Base-by-base conservation (phyloP, 768 basidiomycete genomes). In the Multifurca ochricompacta region DNA sequence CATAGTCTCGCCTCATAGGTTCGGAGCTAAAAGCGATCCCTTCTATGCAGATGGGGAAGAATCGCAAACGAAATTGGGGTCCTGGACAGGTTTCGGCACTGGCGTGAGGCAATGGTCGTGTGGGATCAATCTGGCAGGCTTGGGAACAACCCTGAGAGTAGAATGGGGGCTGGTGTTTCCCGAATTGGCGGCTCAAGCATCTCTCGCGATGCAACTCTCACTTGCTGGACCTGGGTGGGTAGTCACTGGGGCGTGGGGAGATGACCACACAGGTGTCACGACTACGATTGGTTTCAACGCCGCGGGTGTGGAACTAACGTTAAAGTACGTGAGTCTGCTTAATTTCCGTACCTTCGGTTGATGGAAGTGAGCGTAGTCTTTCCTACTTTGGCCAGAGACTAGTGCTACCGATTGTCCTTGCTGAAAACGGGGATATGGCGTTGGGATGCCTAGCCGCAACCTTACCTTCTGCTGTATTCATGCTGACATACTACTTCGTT, bases 311-410 rank as follows among this genome's bases (percentile, higher is more conserved):
- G 66, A 76, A 28, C 65, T 83, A 55, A 73, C 70, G 64, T 59
- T 86, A 48, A 78, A 80, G 85, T 85, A 62, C 65, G 78, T 75
- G 32, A 51, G 51, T 51, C 54, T 40, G 56, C 54, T 58, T 47
- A 51, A 23, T 53, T 40, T 58, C 54, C 54, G 48, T 28, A 19
- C 48, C 49, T 31, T 58, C 37, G 37, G 52, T 56, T 51, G 65
- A 56, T 61, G 59, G 54, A 48, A 18, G 28, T 48, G 40, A 21
- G 32, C 48, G 25, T 58, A 86, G 85, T 54, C 63, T 79, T 43
- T 66, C 71, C 31, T 80, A 83, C 64, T 66, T 80, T 48, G 77
- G 80, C 57, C 83, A 85, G 64, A 72, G 72, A 57, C 67, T 84
- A 53, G 67, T 73, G 13, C 48, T 85, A 10, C 85, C 85, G 9